Evolutionary conservation across 176 grass and related monocot species (phyloP), one percentile per base, ranked within the genome.

Genomic region (Secale cereale): DNA sequence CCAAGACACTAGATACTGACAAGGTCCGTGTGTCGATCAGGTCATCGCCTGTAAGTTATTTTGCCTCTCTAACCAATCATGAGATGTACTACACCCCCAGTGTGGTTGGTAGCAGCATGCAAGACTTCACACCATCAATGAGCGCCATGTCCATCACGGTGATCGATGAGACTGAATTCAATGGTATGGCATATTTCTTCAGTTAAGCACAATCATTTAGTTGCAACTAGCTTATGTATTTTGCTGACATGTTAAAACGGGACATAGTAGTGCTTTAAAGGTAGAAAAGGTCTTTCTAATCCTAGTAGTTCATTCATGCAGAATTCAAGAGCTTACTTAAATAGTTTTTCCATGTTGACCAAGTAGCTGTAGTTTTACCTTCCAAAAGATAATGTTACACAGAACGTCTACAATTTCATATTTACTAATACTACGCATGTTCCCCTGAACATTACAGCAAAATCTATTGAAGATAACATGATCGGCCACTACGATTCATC

Each of bases 21-120:
- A 81, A 59, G 68, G 40, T 37, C 57, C 80, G 52, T 16, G 15
- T 71, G 79, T 69, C n/a, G 20, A 76, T 82, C 81, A 82, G 59
- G 33, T 36, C 83, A 48, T 90, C 85, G 3, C 83, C 84, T 83
- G 84, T 86, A 81, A 89, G 75, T 79, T 90, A 92, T 61, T 87
- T 89, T 73, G 87, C 85, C 20, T 90, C 87, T 83, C 56, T 86
- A 50, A 76, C 23, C 60, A 88, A 72, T 36, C 79, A 65, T 2
- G 79, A 78, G 72, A 79, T 50, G 29, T 78, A 89, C 3, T 85
- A 90, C 27, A 77, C 40, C 37, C 85, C 85, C 64, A 65, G 66
- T 39, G 28, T 82, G 62, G 52, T 65, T 70, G 60, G 43, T 26
- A 65, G 60, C 50, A 88, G 52, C 79, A 74, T 92, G 28, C n/a